Evolutionary conservation across 2,329 filamentous ascomycete genomes (phyloP).

Genomic region (Nannizziopsis barbatae): DNA sequence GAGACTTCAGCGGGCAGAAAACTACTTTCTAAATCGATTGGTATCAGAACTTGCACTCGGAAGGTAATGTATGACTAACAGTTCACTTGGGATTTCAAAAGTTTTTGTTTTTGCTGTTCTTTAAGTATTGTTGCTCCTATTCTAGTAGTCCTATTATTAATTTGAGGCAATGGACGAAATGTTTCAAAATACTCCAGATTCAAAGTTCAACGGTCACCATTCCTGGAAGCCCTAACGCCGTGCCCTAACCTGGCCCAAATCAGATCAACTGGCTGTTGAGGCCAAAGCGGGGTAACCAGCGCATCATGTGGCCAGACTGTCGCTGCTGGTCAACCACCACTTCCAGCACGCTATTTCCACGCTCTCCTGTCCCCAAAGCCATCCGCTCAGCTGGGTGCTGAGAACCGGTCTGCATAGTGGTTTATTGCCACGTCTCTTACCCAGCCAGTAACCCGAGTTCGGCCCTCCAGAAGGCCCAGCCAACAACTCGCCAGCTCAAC

Average conservation of each 20-base stretch:
- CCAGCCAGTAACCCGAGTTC: too few species aligned
- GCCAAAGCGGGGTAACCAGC: constrained; percentile 6
- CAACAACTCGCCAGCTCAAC: too few species aligned
- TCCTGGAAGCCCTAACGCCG: constrained; percentile 3
- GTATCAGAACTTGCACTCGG: not conserved
- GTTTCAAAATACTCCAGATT: not conserved
- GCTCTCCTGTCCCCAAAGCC: not conserved
- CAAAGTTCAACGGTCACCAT: not conserved
- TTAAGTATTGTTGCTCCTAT: not conserved
- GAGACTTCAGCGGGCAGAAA: constrained; percentile 69
- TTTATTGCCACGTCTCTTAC: too few species aligned
- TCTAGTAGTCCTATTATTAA: not conserved
- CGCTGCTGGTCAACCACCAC: not conserved
- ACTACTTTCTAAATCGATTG: constrained; percentile 49
- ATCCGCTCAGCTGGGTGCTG: too few species aligned
- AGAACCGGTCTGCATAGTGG: too few species aligned
- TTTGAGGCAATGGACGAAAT: not conserved
- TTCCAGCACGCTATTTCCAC: constrained; percentile 1
- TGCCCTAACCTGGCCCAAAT: constrained; percentile 5
- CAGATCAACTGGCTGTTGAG: not conserved
- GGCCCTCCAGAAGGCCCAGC: too few species aligned
- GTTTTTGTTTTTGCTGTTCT: not conserved
- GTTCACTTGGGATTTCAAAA: constrained; percentile 1
- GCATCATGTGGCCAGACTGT: constrained; percentile 6
- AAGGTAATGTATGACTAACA: constrained; percentile 13